Percentiles rank a stretch among this genome's conserved stretches.
Conservation (phyloP, 768 basidiomycete genomes). For the Lentinula edodes region DNA sequence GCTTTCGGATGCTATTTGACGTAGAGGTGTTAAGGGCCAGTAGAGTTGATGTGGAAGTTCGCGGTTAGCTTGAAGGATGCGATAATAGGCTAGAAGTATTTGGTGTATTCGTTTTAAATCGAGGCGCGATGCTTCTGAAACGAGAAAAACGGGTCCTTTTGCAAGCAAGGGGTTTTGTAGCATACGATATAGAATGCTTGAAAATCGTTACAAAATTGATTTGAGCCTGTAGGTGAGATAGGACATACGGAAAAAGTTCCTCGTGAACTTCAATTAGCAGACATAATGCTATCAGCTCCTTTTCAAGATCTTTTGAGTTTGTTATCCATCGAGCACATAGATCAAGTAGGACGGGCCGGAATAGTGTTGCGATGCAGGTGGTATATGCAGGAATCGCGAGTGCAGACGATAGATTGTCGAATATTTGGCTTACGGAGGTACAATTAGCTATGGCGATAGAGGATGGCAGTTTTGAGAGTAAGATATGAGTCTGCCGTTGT, state of each 20-base stretch:
- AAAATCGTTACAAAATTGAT: slow-evolving; percentile 8
- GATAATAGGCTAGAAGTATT: slow-evolving; percentile 74
- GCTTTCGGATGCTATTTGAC: slow-evolving; percentile 35
- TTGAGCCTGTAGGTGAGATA: slow-evolving; percentile 4
- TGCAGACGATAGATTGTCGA: slow-evolving; percentile 53
- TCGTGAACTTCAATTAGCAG: slow-evolving; percentile 62
- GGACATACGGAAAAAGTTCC: slow-evolving; percentile 66
- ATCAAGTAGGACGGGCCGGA: slow-evolving; percentile 75
- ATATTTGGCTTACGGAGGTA: slow-evolving; percentile 34
- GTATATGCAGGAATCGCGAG: slow-evolving; percentile 63
- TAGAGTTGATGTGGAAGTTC: slow-evolving; percentile 53
- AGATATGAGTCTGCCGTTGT: slow-evolving; percentile 40
- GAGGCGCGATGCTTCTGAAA: slow-evolving; percentile 26
- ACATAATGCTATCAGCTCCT: slow-evolving; percentile 54
- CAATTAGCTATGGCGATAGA: slow-evolving; percentile 30
- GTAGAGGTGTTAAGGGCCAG: slow-evolving; percentile 61
- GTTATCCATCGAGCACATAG: slow-evolving; percentile 80
- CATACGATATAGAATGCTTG: slow-evolving; percentile 53
- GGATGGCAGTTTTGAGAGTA: slow-evolving; percentile 41
- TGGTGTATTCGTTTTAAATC: slow-evolving; percentile 53
- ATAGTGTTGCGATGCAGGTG: slow-evolving; percentile 52
- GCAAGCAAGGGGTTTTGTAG: slow-evolving; percentile 35
- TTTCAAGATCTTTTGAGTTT: slow-evolving; percentile 39
- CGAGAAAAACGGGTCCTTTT: slow-evolving; percentile 50
- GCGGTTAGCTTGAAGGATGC: slow-evolving; percentile 71